These are phyloP conservation scores for Trichophyton verrucosum DNA, from an alignment of 2,329 filamentous ascomycete genomes.

Conservation along the genomic window DNA sequence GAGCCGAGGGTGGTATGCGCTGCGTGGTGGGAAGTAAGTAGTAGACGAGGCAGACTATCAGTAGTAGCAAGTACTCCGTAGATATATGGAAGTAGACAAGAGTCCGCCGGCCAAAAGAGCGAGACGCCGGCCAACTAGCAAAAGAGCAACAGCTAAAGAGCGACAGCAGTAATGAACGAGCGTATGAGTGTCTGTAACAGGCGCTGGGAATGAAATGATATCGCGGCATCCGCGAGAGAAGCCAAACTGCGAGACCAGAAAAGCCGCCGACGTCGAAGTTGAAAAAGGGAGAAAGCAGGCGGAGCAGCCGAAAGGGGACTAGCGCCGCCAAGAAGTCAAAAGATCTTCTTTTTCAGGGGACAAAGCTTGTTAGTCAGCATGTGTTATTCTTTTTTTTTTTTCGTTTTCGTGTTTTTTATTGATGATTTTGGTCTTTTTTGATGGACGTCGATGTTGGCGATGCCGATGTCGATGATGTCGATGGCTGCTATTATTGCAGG, in stretches of 20 bases:
- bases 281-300: neutral
- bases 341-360: neutral
- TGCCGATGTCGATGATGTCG: no score
- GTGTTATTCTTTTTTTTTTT: no score
- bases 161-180: neutral
- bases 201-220: no score
- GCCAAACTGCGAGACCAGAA: neutral
- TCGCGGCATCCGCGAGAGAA: neutral
- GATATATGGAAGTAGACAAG: neutral
- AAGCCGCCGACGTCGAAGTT: neutral
- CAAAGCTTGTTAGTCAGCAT: neutral
- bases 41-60: no score
- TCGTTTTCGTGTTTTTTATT: no score
- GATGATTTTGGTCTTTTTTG: no score
- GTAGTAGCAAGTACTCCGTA: neutral
- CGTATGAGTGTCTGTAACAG: no score
- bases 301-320: neutral
- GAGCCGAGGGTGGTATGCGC: neutral
- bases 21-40: neutral
- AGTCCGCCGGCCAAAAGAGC: neutral
- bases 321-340: neutral
- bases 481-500: neutral
- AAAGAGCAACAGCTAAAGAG: neutral
- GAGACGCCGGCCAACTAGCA: neutral
- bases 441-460: no score